Evolutionary conservation across 2,329 filamentous ascomycete species (phyloP).

Genomic region (Ophiocordyceps camponoti-leonardi): DNA sequence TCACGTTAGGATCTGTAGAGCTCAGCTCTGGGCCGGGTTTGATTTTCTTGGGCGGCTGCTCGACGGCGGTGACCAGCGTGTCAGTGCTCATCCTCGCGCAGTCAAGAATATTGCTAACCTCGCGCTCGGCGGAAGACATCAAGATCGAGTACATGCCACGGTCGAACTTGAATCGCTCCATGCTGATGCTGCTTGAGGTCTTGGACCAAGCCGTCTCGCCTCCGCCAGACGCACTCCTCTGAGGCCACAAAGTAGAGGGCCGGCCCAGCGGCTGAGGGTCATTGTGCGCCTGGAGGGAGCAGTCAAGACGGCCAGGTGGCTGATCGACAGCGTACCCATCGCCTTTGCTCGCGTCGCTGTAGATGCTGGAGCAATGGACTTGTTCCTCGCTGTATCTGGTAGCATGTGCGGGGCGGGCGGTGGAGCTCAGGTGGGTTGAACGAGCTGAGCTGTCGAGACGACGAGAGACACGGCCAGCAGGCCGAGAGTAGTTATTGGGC

Average conservation of each 20-base stretch:
- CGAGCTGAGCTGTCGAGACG: background rate
- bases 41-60: background rate
- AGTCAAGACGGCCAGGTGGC: background rate
- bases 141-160: slow-evolving; percentile 18
- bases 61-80: slow-evolving; percentile 1
- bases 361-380: background rate
- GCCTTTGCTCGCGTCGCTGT: background rate
- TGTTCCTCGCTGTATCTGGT: background rate
- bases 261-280: background rate
- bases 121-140: slow-evolving; percentile 21
- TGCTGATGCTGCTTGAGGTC: slow-evolving; percentile 16
- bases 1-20: slow-evolving; percentile 3
- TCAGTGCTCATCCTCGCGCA: slow-evolving; percentile 9
- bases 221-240: slow-evolving; percentile 1
- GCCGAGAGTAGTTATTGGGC: background rate
- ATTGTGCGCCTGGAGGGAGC: background rate
- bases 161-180: slow-evolving; percentile 30
- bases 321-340: background rate
- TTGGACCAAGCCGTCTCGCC: slow-evolving; percentile 8
- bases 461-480: background rate
- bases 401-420: background rate
- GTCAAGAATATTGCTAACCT: slow-evolving; percentile 23
- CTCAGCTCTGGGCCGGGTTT: background rate
- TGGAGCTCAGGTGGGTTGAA: background rate
- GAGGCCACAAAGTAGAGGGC: background rate